Evolutionary conservation across 495 filamentous ascomycete species (phyloP), one percentile per base, ranked within the genome.

Genomic region (Xylaria cubensis): DNA sequence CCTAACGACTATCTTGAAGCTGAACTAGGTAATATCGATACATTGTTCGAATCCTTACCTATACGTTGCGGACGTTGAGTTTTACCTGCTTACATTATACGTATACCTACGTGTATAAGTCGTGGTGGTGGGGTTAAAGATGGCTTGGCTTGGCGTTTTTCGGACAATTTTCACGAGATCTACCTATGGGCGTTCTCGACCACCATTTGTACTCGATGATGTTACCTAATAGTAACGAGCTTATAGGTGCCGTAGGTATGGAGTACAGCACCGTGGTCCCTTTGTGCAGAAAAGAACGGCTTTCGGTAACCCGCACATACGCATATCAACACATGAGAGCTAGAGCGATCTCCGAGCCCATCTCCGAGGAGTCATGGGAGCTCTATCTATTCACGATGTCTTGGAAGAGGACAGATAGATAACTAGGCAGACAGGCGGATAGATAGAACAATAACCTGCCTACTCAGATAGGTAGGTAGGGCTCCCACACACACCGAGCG

Each of bases 81-180:
- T 39, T 0, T 36, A 36, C 7, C 34, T 0, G 8, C 36, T 39
- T 39, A 39, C 36, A 39, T 39, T 42, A 42, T 42, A 3, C 10
- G 10, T 42, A 42, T 39, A n/a, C n/a, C n/a, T n/a, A 39, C 36
- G 36, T 42, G 9, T 61, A 39, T 42, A 63, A 39, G 59, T 63
- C 3, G 36, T 39, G 8, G 36, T 41, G n/a, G 34, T 39, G 32
- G 36, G 8, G 19, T 63, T 62, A 13, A 7, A 24, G 21, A 63
- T 63, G 61, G 61, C 61, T 63, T 41, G 58, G 24, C 61, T 64
- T 65, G 63, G 63, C 63, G 12, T 24, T 8, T 67, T 39, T 67
- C 44, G 44, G 64, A 50, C 48, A 5, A 50, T 50, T 66, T 67
- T 6, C 42, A 65, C 17, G 39, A 46, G 41, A 65, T 48, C 63